phyloP scores from a whole-genome alignment of 306 rosid species.

The Malus orientalis region DNA sequence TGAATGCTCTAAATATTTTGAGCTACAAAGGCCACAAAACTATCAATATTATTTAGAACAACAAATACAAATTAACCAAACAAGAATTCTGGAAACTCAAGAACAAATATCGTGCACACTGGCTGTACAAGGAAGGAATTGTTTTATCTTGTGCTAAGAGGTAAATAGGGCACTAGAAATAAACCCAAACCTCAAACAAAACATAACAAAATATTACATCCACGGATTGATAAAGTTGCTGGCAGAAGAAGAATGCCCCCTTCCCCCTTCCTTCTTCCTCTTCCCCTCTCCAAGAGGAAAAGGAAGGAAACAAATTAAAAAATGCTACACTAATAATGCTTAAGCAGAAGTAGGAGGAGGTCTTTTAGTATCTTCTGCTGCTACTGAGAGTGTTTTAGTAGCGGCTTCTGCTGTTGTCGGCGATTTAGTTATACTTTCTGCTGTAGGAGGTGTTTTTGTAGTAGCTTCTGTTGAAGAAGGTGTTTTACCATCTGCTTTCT shows the following conservation, averaged over 20 bases:
- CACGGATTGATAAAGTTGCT: constrained; percentile 14
- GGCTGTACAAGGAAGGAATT: constrained; percentile 8
- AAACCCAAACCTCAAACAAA: constrained; percentile 11
- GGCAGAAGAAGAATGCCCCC: not conserved
- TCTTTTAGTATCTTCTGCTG: not conserved
- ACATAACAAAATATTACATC: constrained; percentile 12
- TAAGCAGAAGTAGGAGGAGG: constrained; percentile 17
- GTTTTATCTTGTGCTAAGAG: constrained; percentile 5
- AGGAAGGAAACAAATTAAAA: not conserved
- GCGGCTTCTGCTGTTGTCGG: constrained; percentile 9
- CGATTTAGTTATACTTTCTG: too few species aligned
- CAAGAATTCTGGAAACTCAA: not conserved
- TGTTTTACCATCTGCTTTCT: constrained; percentile 26
- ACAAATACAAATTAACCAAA: not conserved
- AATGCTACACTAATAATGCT: constrained; percentile 22
- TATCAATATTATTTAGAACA: not conserved
- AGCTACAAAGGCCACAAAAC: not conserved
- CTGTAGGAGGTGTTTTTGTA: not conserved
- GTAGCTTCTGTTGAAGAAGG: not conserved
- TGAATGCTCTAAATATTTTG: not conserved
- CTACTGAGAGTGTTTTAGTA: constrained; percentile 9
- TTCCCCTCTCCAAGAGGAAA: constrained; percentile 13
- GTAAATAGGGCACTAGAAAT: constrained; percentile 10
- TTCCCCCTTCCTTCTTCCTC: constrained; percentile 12
- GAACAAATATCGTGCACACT: not conserved